phyloP scores from a whole-genome alignment of 768 basidiomycete species.

The Tephrocybe sp. region DNA sequence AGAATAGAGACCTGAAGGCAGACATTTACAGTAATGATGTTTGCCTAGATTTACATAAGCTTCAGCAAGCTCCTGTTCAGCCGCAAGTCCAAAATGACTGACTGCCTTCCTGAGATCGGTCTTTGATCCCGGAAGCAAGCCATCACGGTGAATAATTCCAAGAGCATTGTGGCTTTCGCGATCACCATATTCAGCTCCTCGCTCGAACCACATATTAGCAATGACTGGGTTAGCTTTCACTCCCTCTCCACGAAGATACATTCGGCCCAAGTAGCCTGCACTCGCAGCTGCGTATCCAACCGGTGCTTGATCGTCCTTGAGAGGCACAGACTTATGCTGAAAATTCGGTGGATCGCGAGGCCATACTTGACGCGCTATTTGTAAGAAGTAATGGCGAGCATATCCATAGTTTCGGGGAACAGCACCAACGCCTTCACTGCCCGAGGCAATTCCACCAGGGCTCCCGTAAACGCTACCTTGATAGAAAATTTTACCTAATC shows the following conservation, averaged over 20 bases:
- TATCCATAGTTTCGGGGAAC: conserved; percentile 75
- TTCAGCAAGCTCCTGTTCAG: conserved; percentile 87
- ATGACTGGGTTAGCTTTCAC: conserved; percentile 70
- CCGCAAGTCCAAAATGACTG: conserved; percentile 72
- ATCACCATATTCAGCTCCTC: conserved; percentile 80
- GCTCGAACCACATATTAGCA: conserved; percentile 94
- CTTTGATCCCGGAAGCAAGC: conserved; percentile 66
- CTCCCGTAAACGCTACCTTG: conserved; percentile 89
- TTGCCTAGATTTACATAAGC: conserved; percentile 92
- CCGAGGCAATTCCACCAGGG: conserved; percentile 78
- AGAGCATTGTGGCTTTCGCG: conserved; percentile 88
- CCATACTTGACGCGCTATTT: conserved; percentile 86
- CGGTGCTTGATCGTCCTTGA: conserved; percentile 52
- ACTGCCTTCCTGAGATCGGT: conserved; percentile 65
- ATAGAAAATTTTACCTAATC: conserved; percentile 94
- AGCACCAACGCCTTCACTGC: conserved; percentile 91
- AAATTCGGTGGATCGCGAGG: conserved; percentile 70
- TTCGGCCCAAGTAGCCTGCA: conserved; percentile 88
- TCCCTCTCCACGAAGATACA: conserved; percentile 94
- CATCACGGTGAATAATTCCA: conserved; percentile 92
- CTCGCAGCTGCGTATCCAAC: conserved; percentile 73
- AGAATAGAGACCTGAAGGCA: not conserved
- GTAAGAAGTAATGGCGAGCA: conserved; percentile 82
- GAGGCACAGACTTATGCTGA: conserved; percentile 37
- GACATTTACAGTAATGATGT: conserved; percentile 56